A percentile compares a stretch with the other conserved stretches of the same genome.
Conservation (phyloP, 1,284 basidiomycete species). For the Stereum hirsutum region DNA sequence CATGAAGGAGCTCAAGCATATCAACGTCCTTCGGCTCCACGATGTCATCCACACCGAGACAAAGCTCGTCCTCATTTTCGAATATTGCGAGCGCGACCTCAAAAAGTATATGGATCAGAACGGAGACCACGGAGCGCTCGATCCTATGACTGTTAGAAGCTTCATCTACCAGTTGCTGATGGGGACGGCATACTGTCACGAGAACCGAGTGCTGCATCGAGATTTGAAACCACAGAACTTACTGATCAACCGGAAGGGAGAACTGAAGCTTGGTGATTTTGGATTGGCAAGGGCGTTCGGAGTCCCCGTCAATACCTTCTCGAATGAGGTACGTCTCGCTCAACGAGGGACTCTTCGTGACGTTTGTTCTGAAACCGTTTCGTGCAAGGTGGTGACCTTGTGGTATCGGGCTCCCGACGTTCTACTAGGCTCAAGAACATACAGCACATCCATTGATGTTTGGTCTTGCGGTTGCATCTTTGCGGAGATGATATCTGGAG, state of each 20-base stretch:
- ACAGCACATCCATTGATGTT: slow-evolving; percentile 97
- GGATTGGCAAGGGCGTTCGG: slow-evolving; percentile 93
- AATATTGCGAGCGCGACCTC: slow-evolving; percentile 97
- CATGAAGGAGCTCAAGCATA: slow-evolving; percentile 95
- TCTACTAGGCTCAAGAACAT: slow-evolving; percentile 92
- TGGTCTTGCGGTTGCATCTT: slow-evolving; percentile 99
- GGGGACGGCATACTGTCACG: slow-evolving; percentile 98
- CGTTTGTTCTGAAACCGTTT: neutral
- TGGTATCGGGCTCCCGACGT: slow-evolving; percentile 99
- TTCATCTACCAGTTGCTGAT: slow-evolving; percentile 98
- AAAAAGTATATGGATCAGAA: slow-evolving; percentile 99
- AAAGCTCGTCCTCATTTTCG: slow-evolving; percentile 97
- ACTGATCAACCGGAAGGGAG: slow-evolving; percentile 94
- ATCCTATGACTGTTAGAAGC: slow-evolving; percentile 85
- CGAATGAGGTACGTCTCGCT: slow-evolving; percentile 88
- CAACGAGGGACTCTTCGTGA: too few relatives aligned
- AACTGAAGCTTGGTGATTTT: slow-evolving; percentile 96
- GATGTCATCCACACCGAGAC: slow-evolving; percentile 99
- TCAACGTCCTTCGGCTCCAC: slow-evolving; percentile 92
- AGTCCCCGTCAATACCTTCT: slow-evolving; percentile 94
- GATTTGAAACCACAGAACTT: slow-evolving; percentile 98
- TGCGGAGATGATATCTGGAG: slow-evolving; percentile 97
- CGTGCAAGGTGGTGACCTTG: slow-evolving; percentile 81
- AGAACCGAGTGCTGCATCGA: slow-evolving; percentile 95
- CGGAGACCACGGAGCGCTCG: slow-evolving; percentile 91